phyloP scores from a whole-genome alignment of 2,329 filamentous ascomycete species.

The Aspergillus sp. region DNA sequence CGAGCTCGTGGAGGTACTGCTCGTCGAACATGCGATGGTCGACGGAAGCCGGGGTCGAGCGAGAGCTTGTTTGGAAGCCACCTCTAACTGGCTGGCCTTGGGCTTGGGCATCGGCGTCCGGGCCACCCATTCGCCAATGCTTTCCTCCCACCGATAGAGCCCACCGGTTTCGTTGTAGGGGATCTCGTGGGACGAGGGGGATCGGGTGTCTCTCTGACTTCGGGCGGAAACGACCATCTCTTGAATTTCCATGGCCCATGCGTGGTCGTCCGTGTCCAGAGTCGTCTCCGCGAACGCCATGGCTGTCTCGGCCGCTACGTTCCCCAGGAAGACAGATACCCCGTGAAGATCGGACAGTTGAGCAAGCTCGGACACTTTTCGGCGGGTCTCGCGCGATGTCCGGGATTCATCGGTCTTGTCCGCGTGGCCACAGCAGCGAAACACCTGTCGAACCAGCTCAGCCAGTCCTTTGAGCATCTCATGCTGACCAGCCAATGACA shows the following conservation, averaged over 20 bases:
- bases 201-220: conserved; percentile 9
- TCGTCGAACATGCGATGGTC: conserved; percentile 21
- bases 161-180: conserved; percentile 17
- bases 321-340: conserved; percentile 31
- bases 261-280: conserved; percentile 36
- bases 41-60: conserved; percentile 13
- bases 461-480: conserved; percentile 35
- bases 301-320: conserved; percentile 38
- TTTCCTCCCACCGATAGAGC: conserved; percentile 55
- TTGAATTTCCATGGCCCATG: conserved; percentile 41
- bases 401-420: conserved; percentile 21
- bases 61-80: conserved; percentile 3
- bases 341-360: conserved; percentile 18
- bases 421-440: conserved; percentile 31
- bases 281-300: conserved; percentile 42
- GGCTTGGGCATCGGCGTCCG: conserved; percentile 42
- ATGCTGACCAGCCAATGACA: conserved; percentile 26
- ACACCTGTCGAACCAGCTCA: conserved; percentile 32
- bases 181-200: conserved; percentile 14
- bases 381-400: conserved; percentile 25
- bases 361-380: conserved; percentile 25
- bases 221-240: conserved; percentile 27
- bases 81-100: conserved; percentile 10
- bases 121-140: conserved; percentile 58
- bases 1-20: conserved; percentile 22